Conservation (phyloP, 768 basidiomycete species). For the Phanerochaete carnosa region DNA sequence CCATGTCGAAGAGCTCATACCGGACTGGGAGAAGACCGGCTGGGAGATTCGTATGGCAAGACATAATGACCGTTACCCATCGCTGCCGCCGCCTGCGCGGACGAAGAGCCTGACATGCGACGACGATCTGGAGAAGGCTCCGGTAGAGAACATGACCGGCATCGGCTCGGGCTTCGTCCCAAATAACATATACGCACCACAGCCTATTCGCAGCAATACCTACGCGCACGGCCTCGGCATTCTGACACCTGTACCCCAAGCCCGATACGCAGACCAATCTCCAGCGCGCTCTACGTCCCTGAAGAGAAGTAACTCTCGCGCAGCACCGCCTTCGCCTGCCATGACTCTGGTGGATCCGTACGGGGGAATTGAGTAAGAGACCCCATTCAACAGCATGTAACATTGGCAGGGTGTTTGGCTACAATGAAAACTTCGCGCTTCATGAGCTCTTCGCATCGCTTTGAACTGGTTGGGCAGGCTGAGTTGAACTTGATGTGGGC, state of each 20-base stretch:
- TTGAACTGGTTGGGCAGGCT: background rate
- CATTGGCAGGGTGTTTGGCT: no score
- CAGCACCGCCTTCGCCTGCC: background rate
- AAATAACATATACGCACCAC: background rate
- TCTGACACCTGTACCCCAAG: conserved; percentile 6
- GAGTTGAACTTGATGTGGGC: conserved; percentile 15
- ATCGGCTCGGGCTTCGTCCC: conserved; percentile 5
- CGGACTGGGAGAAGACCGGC: conserved; percentile 59
- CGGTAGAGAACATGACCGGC: conserved; percentile 6
- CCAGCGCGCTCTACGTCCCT: background rate
- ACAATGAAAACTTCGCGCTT: background rate
- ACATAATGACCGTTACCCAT: conserved; percentile 27
- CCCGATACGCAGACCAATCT: background rate
- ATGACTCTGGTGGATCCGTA: conserved; percentile 7
- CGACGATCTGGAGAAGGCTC: conserved; percentile 3
- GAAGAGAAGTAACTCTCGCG: conserved; percentile 1
- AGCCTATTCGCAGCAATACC: background rate
- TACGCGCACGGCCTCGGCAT: conserved; percentile 4
- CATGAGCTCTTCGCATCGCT: background rate
- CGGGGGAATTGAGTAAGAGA: conserved; percentile 8
- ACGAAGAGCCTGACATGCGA: conserved; percentile 2
- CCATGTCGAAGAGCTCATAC: conserved; percentile 49
- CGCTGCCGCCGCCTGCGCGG: conserved; percentile 19
- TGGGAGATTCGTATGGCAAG: conserved; percentile 45
- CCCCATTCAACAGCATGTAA: background rate